Percentiles rank a stretch among this genome's conserved stretches.
Conservation (phyloP, 2,329 filamentous ascomycete species). For the Lachnellula cervina region DNA sequence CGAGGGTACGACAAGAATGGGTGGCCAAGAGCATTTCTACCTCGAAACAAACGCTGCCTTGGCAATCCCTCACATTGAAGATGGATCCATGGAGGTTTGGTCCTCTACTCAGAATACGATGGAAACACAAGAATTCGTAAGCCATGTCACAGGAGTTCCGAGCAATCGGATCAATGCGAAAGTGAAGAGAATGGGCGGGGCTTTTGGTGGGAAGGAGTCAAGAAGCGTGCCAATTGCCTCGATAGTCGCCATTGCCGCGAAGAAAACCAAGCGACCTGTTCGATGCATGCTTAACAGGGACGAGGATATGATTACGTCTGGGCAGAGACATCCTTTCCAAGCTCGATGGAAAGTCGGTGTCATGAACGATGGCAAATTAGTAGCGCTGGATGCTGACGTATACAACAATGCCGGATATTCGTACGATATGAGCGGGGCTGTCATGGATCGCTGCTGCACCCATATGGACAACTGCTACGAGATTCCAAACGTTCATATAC, state of each 20-base stretch:
- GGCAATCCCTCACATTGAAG: slow-evolving; percentile 82
- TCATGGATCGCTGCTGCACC: slow-evolving; percentile 78
- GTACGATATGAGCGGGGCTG: slow-evolving; percentile 65
- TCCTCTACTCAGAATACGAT: slow-evolving; percentile 90
- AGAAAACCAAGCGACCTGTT: slow-evolving; percentile 77
- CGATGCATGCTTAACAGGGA: slow-evolving; percentile 95
- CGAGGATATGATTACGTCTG: slow-evolving; percentile 89
- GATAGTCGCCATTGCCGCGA: slow-evolving; percentile 81
- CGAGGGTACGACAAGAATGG: slow-evolving; percentile 78
- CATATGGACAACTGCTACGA: slow-evolving; percentile 88
- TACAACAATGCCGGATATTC: slow-evolving; percentile 90
- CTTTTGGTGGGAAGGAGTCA: slow-evolving; percentile 94
- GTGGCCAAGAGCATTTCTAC: slow-evolving; percentile 97
- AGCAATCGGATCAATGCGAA: slow-evolving; percentile 83
- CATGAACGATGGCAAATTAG: slow-evolving; percentile 85
- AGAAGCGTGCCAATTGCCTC: slow-evolving; percentile 65
- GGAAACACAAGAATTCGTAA: slow-evolving; percentile 82
- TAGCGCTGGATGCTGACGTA: slow-evolving; percentile 86
- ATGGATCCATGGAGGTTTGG: slow-evolving; percentile 93
- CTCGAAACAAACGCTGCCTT: slow-evolving; percentile 87
- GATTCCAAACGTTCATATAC: slow-evolving; percentile 82
- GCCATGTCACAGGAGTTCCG: slow-evolving; percentile 75
- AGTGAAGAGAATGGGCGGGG: slow-evolving; percentile 89
- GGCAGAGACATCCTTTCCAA: slow-evolving; percentile 90
- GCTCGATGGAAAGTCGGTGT: slow-evolving; percentile 91